Base-by-base conservation (phyloP, 2,329 filamentous ascomycete species). In the Stagonosporopsis cucurbitacearum region DNA sequence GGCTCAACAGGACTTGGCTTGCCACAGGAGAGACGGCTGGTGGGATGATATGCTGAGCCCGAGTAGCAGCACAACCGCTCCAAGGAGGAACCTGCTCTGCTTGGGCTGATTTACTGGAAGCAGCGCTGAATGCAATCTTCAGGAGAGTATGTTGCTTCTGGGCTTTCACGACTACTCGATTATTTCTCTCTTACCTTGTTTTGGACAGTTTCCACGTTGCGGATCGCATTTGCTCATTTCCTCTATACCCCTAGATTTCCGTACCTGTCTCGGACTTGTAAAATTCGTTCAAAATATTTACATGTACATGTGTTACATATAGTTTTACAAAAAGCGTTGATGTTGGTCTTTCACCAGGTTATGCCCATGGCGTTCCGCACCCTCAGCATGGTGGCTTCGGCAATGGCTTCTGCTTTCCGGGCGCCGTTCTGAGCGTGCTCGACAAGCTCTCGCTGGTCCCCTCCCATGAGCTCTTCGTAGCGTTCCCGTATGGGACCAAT, bases 331-430 rank as follows among this genome's bases (percentile, higher is more conserved):
- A 1, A 17, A 6, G 9, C 22, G 13, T 13, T 20, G 1, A 2
- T 15, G 1, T 8, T 32, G 2, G 22, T 15, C 9, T 6, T 6
- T 51, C 44, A 63, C 61, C 59, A 66, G 3, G 47, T 52, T 13
- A 68, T 46, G 3, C 68, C 68, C 57, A 71, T 57, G 7, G 63
- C 65, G 6, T 40, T 44, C 17, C 65, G 57, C 2, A 70, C 57
- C 12, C 61, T 50, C 19, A 66, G 64, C 77, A 86, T 81, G 0
- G 81, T 85, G 43, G 66, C 66, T 43, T 78, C 76, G 0, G 90
- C 89, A 63, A 81, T 90, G 45, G 77, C 70, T 22, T 79, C 78
- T n/a, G 91, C 91, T 69, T 81, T 86, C 35, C 74, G 71, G 0
- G 84, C 84, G 0, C 90, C 89, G 35, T 83, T 71, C 4, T 75